Evolutionary conservation across 176 grass and related monocot genomes (phyloP), one percentile per base, ranked within the genome.

Genomic region (Saccharum spontaneum): DNA sequence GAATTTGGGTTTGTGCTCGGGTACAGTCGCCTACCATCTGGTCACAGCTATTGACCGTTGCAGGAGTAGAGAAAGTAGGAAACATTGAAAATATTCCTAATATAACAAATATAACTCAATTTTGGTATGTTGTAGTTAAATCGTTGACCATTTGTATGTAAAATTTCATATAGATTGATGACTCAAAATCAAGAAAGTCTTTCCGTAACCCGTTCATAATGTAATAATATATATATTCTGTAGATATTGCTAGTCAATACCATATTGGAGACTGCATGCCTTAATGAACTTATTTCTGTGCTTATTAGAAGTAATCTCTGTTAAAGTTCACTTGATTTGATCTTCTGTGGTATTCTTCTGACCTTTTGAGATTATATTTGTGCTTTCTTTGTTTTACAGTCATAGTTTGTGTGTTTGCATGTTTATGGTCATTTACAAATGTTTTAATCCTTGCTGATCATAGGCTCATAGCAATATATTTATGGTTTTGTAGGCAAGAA

Each of bases 401-500:
- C 38, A 75, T 13, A 10, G 6, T 7, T 76, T 68, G 8, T 71
- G 6, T 34, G 26, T 59, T 86, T 37, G 24, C 67, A 37, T 75
- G 16, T 70, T 1, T 8, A 20, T 20, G 22, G 1, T 10, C 14
- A 4, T 80, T 4, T 48, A 78, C 37, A 22, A 67, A 67, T 73
- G 1, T 84, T 24, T 26, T 14, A 48, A 26, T 72, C 15, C n/a
- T 55, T 73, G 8, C 4, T 77, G 61, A 16, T 41, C 24, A 37
- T 78, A 45, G 18, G 61, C 12, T 41, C 24, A 37, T 78, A 45
- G 18, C 12, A 61, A n/a, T 34, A 10, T 26, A 20, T 10, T 7
- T 73, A 5, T 81, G 46, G 16, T 59, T 87, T 39, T 75, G 44
- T 72, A 97, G 94, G 94, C 44, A 97, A 92, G 77, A 91, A 89